phyloP scores from a whole-genome alignment of 108 stramenopile genomes.

The Fragilaria crotonensis region DNA sequence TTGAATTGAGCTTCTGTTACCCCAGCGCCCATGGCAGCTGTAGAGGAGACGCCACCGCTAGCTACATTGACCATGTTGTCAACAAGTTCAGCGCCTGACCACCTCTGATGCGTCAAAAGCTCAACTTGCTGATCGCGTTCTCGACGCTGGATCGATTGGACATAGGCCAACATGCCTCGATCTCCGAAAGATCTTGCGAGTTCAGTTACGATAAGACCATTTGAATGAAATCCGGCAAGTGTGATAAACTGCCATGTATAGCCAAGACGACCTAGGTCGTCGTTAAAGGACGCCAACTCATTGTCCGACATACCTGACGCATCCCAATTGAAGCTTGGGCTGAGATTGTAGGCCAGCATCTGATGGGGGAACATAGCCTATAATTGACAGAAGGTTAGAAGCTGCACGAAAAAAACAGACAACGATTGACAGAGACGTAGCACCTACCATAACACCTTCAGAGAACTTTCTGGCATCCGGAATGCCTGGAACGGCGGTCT shows the following conservation, averaged over 20 bases:
- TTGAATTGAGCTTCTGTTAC: conserved; percentile 91
- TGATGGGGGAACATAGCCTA: conserved; percentile 65
- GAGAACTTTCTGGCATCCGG: conserved; percentile 72
- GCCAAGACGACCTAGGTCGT: conserved; percentile 84
- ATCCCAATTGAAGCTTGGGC: conserved; percentile 96
- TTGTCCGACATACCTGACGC: conserved; percentile 84
- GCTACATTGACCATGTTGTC: conserved; percentile 89
- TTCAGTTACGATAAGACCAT: conserved; percentile 84
- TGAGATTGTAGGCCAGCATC: conserved; percentile 94
- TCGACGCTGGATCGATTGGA: conserved; percentile 87
- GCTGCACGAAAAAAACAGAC: too few species aligned
- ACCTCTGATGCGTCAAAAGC: conserved; percentile 89
- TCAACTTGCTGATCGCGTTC: conserved; percentile 85
- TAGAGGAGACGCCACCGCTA: conserved; percentile 82
- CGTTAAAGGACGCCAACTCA: conserved; percentile 80
- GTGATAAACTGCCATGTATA: conserved; percentile 96
- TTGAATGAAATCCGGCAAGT: conserved; percentile 92
- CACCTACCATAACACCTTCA: conserved; percentile 41
- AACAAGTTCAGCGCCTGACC: conserved; percentile 93
- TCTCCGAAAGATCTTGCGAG: conserved; percentile 84
- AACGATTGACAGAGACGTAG: too few species aligned
- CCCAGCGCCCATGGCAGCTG: conserved; percentile 90
- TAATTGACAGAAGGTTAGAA: too few species aligned
- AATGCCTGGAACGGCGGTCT: conserved; percentile 79
- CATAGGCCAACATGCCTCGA: conserved; percentile 88